These are phyloP conservation scores for Priceomyces castillae DNA, from an alignment of 805 yeast species.

Conservation along the genomic window DNA sequence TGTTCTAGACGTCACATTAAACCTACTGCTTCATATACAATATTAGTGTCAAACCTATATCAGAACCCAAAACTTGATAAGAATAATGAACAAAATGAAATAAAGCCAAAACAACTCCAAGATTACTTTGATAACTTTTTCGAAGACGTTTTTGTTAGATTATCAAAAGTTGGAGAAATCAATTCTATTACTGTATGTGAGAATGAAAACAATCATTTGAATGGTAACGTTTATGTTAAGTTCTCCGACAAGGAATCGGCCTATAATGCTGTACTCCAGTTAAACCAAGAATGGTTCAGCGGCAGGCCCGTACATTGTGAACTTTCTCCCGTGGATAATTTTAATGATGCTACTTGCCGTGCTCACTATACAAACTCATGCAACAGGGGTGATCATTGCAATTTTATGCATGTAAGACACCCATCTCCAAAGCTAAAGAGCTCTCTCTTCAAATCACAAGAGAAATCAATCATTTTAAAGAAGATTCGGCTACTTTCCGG, in stretches of 20 bases:
- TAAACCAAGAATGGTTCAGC: conserved; percentile 81
- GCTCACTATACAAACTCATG: conserved; percentile 65
- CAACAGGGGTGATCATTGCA: conserved; percentile 79
- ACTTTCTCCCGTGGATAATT: conserved; percentile 68
- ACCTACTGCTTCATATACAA: conserved; percentile 64
- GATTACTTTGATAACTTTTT: conserved; percentile 58
- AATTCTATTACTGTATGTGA: conserved; percentile 73
- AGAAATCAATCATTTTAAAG: conserved; percentile 22
- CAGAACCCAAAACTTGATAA: conserved; percentile 53
- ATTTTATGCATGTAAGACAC: conserved; percentile 74
- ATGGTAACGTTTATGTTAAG: conserved; percentile 80
- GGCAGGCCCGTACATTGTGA: conserved; percentile 78
- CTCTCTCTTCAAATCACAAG: conserved; percentile 40
- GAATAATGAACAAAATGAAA: conserved; percentile 27
- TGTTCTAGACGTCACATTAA: conserved; percentile 72
- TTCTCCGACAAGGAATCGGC: conserved; percentile 60
- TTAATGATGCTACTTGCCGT: conserved; percentile 72
- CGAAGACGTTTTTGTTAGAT: conserved; percentile 71
- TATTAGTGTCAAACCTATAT: conserved; percentile 63
- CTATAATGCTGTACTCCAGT: conserved; percentile 50
- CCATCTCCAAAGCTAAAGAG: conserved; percentile 47
- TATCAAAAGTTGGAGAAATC: conserved; percentile 47
- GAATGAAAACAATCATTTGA: conserved; percentile 75
- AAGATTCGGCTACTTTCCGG: conserved; percentile 8
- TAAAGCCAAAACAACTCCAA: conserved; percentile 38